These are phyloP conservation scores for Sequoiadendron giganteum DNA, from an alignment of 75 land plant species.

Conservation along the genomic window DNA sequence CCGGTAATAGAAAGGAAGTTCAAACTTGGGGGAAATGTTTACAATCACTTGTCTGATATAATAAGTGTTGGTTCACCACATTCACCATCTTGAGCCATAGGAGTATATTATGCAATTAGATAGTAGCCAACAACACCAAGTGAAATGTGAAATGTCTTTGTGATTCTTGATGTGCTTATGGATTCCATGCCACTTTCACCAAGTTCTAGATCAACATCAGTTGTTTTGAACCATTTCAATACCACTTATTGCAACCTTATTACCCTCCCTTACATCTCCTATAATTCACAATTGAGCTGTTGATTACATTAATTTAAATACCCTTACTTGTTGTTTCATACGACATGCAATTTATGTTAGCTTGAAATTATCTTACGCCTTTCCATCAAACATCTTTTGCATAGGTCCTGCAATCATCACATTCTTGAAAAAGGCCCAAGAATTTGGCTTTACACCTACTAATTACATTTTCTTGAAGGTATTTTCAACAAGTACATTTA, in stretches of 20 bases:
- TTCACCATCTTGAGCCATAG: conserved; percentile 93
- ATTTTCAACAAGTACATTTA: too few species aligned
- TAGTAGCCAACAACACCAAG: conserved; percentile 88
- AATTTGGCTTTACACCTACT: too few species aligned
- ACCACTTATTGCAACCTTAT: conserved; percentile 74
- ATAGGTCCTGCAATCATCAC: too few species aligned
- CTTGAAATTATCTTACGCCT: too few species aligned
- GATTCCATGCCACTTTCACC: conserved; percentile 74
- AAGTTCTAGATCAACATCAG: conserved; percentile 24
- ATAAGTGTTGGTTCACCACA: conserved; percentile 75
- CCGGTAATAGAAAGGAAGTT: conserved; percentile 89
- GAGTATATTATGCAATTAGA: conserved; percentile 89
- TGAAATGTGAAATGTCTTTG: conserved; percentile 96
- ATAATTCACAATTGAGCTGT: conserved; percentile 66
- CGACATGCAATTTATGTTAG: too few species aligned
- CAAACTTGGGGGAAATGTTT: conserved; percentile 88
- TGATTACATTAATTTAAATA: too few species aligned
- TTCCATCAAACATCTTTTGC: too few species aligned
- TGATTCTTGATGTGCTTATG: conserved; percentile 78
- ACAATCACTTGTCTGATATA: conserved; percentile 72
- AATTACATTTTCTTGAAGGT: too few species aligned
- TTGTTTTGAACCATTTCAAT: conserved; percentile 91
- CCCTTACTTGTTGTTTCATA: too few species aligned
- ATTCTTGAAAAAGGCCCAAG: too few species aligned
- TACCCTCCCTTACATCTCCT: conserved; percentile 91